These are phyloP conservation scores for Geranium incanum DNA, from an alignment of 441 rosid genomes.

Conservation along the genomic window DNA sequence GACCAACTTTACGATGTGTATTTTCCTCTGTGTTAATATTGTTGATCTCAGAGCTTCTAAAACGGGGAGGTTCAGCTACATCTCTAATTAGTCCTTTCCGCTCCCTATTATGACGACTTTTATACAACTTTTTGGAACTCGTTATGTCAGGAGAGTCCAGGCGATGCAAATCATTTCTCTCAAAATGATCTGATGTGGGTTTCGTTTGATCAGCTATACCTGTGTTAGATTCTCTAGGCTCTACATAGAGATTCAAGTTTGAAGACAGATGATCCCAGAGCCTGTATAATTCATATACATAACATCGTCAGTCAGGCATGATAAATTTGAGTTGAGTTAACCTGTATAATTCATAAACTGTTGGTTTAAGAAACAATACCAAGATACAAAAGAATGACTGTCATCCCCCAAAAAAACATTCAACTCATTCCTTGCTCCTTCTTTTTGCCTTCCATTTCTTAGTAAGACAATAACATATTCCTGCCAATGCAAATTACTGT, in stretches of 20 bases:
- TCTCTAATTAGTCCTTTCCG: constrained; percentile 55
- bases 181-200: constrained; percentile 30
- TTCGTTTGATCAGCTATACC: constrained; percentile 16
- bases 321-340: constrained; percentile 12
- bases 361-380: constrained; percentile 38
- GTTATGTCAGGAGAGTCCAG: constrained; percentile 40
- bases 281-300: constrained; percentile 42
- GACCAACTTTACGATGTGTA: constrained; percentile 28
- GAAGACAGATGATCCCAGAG: constrained; percentile 86
- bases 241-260: constrained; percentile 48
- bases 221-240: constrained; percentile 29
- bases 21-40: constrained; percentile 35
- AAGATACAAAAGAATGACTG: constrained; percentile 67
- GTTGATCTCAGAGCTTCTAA: constrained; percentile 52
- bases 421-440: constrained; percentile 79
- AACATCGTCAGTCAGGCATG: not conserved
- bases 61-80: constrained; percentile 51
- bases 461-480: constrained; percentile 88
- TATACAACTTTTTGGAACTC: constrained; percentile 30
- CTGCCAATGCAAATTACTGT: constrained; percentile 38
- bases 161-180: constrained; percentile 22
- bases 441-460: constrained; percentile 78
- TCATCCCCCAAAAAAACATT: constrained; percentile 84
- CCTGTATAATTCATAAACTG: not conserved
- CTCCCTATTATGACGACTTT: constrained; percentile 52